Evolutionary conservation across 148 eudicot species (phyloP).

Genomic region (Vaccinium corymbosum): DNA sequence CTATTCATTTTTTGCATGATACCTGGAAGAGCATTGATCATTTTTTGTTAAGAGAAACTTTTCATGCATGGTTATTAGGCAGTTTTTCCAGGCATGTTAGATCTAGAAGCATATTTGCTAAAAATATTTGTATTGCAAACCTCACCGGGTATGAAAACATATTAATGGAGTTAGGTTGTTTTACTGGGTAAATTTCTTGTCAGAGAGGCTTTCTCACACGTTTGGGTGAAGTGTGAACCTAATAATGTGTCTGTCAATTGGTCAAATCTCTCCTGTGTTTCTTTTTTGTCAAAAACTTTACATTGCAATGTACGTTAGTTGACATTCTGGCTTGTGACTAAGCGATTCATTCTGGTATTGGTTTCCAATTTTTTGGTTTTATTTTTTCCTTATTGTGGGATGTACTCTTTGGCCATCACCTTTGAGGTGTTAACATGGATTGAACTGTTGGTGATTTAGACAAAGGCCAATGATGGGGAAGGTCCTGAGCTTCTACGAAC

Average conservation of each 20-base stretch:
- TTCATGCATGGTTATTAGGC: not conserved
- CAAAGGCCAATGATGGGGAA: constrained; percentile 92
- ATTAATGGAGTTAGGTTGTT: not conserved
- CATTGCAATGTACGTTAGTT: not conserved
- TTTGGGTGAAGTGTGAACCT: not conserved
- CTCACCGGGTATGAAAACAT: not conserved
- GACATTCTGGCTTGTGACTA: not conserved
- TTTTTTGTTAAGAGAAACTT: not conserved
- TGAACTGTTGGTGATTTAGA: constrained; percentile 33
- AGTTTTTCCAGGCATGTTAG: not conserved
- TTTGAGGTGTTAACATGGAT: constrained; percentile 6
- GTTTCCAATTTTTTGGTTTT: not conserved
- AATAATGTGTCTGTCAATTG: not conserved
- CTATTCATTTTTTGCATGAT: not conserved
- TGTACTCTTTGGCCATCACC: not conserved
- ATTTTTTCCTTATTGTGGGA: not conserved
- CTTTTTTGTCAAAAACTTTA: not conserved
- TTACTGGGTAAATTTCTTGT: not conserved
- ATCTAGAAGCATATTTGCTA: not conserved
- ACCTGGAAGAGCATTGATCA: not conserved
- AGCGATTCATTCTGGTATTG: not conserved
- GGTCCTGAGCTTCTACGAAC: constrained; percentile 92
- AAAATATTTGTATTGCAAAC: not conserved
- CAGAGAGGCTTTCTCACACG: not conserved
- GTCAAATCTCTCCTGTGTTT: not conserved